These are phyloP conservation scores for Acanthamoeba divionensis DNA, from an alignment of 208 protist species.

Conservation along the genomic window DNA sequence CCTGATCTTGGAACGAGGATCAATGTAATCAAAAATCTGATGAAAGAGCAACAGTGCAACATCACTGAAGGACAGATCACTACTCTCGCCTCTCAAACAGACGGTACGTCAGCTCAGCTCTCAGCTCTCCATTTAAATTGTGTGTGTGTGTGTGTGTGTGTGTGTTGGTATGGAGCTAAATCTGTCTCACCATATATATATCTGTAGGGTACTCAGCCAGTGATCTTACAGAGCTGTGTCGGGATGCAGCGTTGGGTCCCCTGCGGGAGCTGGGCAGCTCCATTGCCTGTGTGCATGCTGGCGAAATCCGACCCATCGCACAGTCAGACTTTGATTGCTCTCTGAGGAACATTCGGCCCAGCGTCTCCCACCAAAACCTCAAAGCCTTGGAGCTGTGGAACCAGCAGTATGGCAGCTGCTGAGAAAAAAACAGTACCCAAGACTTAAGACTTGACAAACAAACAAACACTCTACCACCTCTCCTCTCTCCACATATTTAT, in stretches of 20 bases:
- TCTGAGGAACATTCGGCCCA: constrained; percentile 67
- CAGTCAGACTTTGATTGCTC: constrained; percentile 44
- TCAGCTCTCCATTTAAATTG: background rate
- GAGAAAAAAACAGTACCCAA: too few species aligned
- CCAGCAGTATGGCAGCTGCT: constrained; percentile 52
- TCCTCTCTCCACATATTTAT: too few species aligned
- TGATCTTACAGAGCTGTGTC: constrained; percentile 81
- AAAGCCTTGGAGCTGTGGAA: constrained; percentile 74
- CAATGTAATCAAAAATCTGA: constrained; percentile 70
- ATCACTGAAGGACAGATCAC: constrained; percentile 51
- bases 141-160: too few species aligned
- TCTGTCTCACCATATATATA: too few species aligned
- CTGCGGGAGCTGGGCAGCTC: constrained; percentile 64
- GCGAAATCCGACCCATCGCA: constrained; percentile 14
- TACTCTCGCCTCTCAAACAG: constrained; percentile 45
- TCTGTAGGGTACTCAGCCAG: constrained; percentile 82
- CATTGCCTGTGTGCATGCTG: constrained; percentile 40
- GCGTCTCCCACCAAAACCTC: constrained; percentile 70
- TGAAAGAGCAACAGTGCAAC: constrained; percentile 46
- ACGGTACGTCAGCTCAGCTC: background rate
- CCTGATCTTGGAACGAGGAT: constrained; percentile 80
- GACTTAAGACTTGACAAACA: too few species aligned
- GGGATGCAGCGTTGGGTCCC: constrained; percentile 83
- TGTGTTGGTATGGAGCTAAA: constrained; percentile 37
- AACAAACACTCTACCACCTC: too few species aligned